Percentiles rank a stretch among this genome's conserved stretches.
These are phyloP conservation scores for Knoxdaviesia capensis DNA, from an alignment of 2,329 filamentous ascomycete genomes.

Conservation along the genomic window DNA sequence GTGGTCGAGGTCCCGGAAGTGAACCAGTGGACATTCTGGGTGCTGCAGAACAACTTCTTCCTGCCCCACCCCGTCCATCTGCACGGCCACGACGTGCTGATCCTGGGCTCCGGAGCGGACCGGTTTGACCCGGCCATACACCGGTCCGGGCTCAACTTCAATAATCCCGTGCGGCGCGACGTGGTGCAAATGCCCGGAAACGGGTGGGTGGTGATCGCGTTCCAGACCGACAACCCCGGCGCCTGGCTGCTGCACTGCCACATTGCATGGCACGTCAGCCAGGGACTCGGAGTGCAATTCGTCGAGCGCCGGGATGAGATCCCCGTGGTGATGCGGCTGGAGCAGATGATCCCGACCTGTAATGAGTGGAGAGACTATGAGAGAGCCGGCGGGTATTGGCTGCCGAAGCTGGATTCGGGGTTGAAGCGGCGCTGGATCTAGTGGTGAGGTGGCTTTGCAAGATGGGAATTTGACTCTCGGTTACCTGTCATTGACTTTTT, in stretches of 20 bases:
- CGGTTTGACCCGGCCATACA: constrained; percentile 5
- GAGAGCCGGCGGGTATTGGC: constrained; percentile 2
- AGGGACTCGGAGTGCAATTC: constrained; percentile 29
- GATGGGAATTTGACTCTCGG: not conserved
- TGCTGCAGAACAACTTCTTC: constrained; percentile 11
- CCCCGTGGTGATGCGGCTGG: constrained; percentile 3
- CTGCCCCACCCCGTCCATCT: constrained; percentile 26
- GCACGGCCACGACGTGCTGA: constrained; percentile 17
- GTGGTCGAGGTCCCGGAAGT: constrained; percentile 6
- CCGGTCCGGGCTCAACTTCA: constrained; percentile 11
- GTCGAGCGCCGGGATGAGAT: constrained; percentile 15
- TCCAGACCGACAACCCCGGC: constrained; percentile 28
- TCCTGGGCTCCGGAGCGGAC: constrained; percentile 10
- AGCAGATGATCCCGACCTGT: constrained; percentile 5
- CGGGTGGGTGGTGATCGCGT: constrained; percentile 26
- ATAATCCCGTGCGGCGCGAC: constrained; percentile 25
- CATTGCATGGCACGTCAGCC: constrained; percentile 29
- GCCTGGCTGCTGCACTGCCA: constrained; percentile 26
- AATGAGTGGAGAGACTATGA: constrained; percentile 6
- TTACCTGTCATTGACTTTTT: not conserved
- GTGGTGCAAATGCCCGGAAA: constrained; percentile 19
- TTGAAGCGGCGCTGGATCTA: constrained; percentile 3
- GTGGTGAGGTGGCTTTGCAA: not conserved
- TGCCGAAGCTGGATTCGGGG: constrained; percentile 6
- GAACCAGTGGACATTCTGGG: constrained; percentile 13